phyloP scores from a whole-genome alignment of 2,329 filamentous ascomycete genomes.

The Talaromyces sp. region DNA sequence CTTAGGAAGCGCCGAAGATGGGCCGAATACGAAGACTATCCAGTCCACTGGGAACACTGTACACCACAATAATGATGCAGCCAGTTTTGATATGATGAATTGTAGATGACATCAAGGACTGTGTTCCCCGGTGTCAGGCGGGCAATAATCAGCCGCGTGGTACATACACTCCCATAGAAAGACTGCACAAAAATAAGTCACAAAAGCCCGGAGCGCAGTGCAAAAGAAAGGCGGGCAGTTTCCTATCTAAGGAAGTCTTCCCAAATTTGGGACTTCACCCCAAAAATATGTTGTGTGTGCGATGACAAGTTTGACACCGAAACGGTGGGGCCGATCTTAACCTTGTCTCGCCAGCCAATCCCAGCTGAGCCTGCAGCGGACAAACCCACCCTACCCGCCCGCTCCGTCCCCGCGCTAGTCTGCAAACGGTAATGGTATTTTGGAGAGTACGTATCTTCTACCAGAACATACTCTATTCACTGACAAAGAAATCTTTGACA shows the following conservation, averaged over 20 bases:
- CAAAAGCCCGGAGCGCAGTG: neutral
- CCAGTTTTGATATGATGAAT: neutral
- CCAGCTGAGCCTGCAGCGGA: neutral
- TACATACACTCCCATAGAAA: too few species aligned
- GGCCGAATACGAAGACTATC: too few species aligned
- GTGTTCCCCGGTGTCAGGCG: neutral
- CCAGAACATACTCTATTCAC: too few species aligned
- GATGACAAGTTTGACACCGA: neutral
- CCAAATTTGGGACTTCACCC: neutral
- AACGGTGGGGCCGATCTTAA: neutral
- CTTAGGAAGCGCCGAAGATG: neutral
- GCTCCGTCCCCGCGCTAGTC: neutral
- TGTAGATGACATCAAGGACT: neutral
- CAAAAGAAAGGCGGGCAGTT: neutral
- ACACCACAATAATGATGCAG: neutral
- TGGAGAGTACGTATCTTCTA: too few species aligned
- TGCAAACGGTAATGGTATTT: neutral
- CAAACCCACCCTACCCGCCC: neutral
- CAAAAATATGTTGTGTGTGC: too few species aligned
- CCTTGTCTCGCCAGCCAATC: neutral
- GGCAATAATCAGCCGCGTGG: neutral
- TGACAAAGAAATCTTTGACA: neutral
- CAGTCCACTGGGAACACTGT: neutral
- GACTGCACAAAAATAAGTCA: neutral
- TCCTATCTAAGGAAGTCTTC: neutral